These are phyloP conservation scores for Apiosordaria backusii DNA, from an alignment of 495 filamentous ascomycete genomes.

Conservation along the genomic window DNA sequence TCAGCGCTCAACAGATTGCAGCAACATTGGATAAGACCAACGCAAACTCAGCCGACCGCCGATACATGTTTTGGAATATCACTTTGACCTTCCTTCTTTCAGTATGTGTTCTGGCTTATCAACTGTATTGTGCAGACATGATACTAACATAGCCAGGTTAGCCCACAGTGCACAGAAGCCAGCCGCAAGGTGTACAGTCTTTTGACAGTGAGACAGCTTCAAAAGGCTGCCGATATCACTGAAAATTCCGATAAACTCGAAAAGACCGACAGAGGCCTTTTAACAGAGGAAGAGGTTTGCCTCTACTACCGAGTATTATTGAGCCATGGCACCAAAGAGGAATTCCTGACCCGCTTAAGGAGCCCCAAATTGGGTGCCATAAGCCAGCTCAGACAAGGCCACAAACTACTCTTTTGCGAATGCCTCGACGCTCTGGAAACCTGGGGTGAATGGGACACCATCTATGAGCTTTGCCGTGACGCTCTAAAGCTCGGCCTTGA, in stretches of 20 bases:
- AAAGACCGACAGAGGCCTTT: slow-evolving; percentile 26
- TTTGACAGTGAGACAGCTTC: slow-evolving; percentile 40
- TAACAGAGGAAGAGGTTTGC: slow-evolving; percentile 35
- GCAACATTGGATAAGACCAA: slow-evolving; percentile 42
- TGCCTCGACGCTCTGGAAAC: slow-evolving; percentile 24
- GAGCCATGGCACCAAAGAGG: slow-evolving; percentile 30
- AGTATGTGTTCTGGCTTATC: slow-evolving; percentile 29
- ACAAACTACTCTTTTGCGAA: slow-evolving; percentile 35
- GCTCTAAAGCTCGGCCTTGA: slow-evolving; percentile 28
- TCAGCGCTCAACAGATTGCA: slow-evolving; percentile 50
- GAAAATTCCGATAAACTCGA: slow-evolving; percentile 32
- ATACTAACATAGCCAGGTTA: slow-evolving; percentile 33
- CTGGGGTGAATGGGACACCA: slow-evolving; percentile 34
- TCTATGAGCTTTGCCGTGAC: slow-evolving; percentile 33
- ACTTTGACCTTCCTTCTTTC: slow-evolving; percentile 42
- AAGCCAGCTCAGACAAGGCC: slow-evolving; percentile 29
- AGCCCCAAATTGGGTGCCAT: slow-evolving; percentile 32
- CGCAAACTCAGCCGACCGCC: slow-evolving; percentile 32
- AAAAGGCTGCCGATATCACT: slow-evolving; percentile 42
- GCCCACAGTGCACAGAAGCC: slow-evolving; percentile 33
- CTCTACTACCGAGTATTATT: slow-evolving; percentile 35
- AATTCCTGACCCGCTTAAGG: slow-evolving; percentile 26
- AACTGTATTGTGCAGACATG: not conserved
- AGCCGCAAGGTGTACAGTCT: slow-evolving; percentile 42
- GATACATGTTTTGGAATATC: slow-evolving; percentile 45